phyloP scores from a whole-genome alignment of 306 rosid species.

The Ziziphus jujuba region DNA sequence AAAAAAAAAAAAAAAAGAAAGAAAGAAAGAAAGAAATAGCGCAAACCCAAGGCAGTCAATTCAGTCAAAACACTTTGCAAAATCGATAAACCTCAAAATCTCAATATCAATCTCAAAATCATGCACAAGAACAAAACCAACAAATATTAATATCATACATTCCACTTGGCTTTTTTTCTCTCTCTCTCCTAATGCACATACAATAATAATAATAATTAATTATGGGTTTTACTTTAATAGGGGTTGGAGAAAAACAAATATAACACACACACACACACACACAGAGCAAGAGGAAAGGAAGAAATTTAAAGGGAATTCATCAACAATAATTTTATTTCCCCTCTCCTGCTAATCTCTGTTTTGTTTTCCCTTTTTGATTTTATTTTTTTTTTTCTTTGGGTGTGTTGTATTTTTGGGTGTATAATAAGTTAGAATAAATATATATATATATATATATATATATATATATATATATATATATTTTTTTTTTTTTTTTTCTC shows the following conservation, averaged over 20 bases:
- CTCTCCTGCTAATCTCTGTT: neutral
- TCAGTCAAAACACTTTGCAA: slow-evolving; percentile 55
- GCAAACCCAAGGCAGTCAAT: slow-evolving; percentile 30
- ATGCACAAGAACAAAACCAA: neutral
- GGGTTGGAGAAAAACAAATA: slow-evolving; percentile 30
- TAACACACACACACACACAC: neutral
- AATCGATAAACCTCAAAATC: slow-evolving; percentile 39
- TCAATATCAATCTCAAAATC: slow-evolving; percentile 2
- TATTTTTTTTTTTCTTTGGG: neutral
- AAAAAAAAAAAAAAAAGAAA: too few species aligned
- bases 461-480: neutral
- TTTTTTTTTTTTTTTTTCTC: slow-evolving; percentile 14
- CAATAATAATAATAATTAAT: slow-evolving; percentile 6
- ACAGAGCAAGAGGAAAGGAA: slow-evolving; percentile 26
- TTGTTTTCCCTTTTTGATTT: slow-evolving; percentile 16
- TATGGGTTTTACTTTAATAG: slow-evolving; percentile 32
- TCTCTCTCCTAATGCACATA: slow-evolving; percentile 12
- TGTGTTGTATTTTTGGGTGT: too few species aligned
- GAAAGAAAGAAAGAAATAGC: neutral
- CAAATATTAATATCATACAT: slow-evolving; percentile 17
- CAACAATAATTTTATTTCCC: slow-evolving; percentile 21
- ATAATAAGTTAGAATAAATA: neutral
- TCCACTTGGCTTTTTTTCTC: slow-evolving; percentile 31
- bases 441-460: too few species aligned
- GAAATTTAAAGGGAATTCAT: slow-evolving; percentile 40